Evolutionary conservation across 225 moss, liverwort and hornwort genomes (phyloP), one percentile per base, ranked within the genome.

Genomic region (Polytrichum commune): DNA sequence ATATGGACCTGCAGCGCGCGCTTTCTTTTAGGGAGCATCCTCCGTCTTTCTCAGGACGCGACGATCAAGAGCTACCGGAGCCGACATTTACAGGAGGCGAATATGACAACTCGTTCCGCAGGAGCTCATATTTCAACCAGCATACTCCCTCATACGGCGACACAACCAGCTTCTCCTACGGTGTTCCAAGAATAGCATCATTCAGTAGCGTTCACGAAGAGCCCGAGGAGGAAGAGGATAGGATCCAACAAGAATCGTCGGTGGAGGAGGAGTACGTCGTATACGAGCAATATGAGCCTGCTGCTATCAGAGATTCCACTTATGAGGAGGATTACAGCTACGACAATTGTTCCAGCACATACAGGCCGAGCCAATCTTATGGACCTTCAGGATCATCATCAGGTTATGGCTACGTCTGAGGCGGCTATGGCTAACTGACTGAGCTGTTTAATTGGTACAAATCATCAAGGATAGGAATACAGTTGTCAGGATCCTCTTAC

Each of bases 11-110:
- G 68, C 79, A 83, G 81, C 80, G 72, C 55, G 54, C 80, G 6
- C 83, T 80, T 1, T 86, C 86, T 18, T 86, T 78, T 26, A 80
- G 76, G 63, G 86, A 87, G 55, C 76, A 78, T 26, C 58, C 58
- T 20, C 58, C 58, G 20, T 24, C 20, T 20, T 58, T 58, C 9
- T 24, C 58, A 58, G 69, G 70, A 61, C 54, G 25, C 7, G 72
- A 63, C 27, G 68, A 80, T 7, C 29, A 30, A 7, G 27, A 62
- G 33, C 80, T 78, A 27, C 62, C 70, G 6, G 67, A 69, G 1
- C 77, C 80, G 1, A 64, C 64, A 30, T 58, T 65, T 7, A 74
- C 74, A 53, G 72, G 54, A 38, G 13, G 71, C 4, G n/a, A 72
- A 0, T 71, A 65, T 33, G 78, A 66, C 7, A 68, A 72, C 4